Conservation (phyloP, 345 rosid genomes). For the Eutrema yunnanense region DNA sequence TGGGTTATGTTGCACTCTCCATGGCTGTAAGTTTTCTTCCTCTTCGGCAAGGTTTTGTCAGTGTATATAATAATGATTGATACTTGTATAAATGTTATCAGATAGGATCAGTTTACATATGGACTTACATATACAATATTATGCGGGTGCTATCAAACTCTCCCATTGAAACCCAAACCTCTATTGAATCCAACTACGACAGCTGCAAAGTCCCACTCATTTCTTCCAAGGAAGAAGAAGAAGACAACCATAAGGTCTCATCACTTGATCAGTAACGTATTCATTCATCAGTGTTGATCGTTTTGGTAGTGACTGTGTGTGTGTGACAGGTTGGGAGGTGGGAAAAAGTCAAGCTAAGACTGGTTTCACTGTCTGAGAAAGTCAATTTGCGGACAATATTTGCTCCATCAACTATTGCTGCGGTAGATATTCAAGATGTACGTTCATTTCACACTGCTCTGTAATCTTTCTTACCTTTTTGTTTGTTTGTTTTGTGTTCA, state of each 20-base stretch:
- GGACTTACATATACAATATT: too few relatives aligned
- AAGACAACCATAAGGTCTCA: conserved; percentile 14
- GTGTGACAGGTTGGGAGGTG: conserved; percentile 26
- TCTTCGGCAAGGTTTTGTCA: too few relatives aligned
- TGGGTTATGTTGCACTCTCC: too few relatives aligned
- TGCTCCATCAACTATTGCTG: conserved; percentile 55
- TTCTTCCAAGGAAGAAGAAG: conserved; percentile 20
- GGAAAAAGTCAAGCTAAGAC: conserved; percentile 21
- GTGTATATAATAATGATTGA: too few relatives aligned
- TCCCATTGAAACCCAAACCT: conserved; percentile 12
- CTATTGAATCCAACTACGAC: conserved; percentile 21
- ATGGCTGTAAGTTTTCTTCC: too few relatives aligned
- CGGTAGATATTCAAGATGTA: conserved; percentile 18
- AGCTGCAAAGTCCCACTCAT: conserved; percentile 42
- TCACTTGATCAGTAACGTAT: background rate
- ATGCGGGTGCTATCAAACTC: background rate
- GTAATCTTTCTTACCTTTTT: background rate
- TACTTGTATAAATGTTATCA: too few relatives aligned
- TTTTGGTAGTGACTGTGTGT: conserved; percentile 10
- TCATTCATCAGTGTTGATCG: background rate
- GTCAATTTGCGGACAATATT: conserved; percentile 42
- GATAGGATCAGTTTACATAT: too few relatives aligned
- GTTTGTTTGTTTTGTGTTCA: conserved; percentile 11
- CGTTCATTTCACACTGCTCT: background rate
- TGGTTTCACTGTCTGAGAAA: conserved; percentile 17